These are phyloP conservation scores for Hyparrhenia diplandra DNA, from an alignment of 176 grass and related monocot genomes.

Conservation along the genomic window DNA sequence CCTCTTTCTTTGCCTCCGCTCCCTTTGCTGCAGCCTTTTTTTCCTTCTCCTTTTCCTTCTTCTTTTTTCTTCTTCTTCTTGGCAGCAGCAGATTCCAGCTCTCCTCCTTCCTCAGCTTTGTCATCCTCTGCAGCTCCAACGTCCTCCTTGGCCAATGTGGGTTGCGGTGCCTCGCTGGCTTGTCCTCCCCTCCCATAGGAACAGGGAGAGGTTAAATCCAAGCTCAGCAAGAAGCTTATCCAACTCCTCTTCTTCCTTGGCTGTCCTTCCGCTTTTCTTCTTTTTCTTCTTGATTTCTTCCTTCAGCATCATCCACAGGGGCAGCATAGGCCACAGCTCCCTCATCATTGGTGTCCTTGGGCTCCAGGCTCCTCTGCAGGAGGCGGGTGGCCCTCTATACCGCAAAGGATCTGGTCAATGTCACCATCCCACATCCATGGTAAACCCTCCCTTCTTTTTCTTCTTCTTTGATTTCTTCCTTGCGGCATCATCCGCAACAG, in stretches of 20 bases:
- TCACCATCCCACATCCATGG: conserved; percentile 55
- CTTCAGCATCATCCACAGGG: conserved; percentile 42
- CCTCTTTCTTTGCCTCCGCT: conserved; percentile 37
- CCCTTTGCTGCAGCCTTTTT: conserved; percentile 73
- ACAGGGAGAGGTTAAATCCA: conserved; percentile 20
- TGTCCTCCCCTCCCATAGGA: too few species aligned
- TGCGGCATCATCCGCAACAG: conserved; percentile 26
- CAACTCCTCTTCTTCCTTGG: conserved; percentile 85
- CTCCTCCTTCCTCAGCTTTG: conserved; percentile 72
- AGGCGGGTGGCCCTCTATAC: conserved; percentile 33
- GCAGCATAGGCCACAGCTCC: not conserved
- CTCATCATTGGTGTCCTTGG: conserved; percentile 6
- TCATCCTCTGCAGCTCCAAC: conserved; percentile 41
- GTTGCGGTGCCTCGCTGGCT: not conserved
- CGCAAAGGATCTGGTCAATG: conserved; percentile 49
- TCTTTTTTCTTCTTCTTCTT: conserved; percentile 99
- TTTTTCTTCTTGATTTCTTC: conserved; percentile 98
- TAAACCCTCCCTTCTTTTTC: conserved; percentile 75
- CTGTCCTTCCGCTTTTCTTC: conserved; percentile 78
- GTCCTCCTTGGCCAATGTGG: conserved; percentile 38
- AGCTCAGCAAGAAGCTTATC: conserved; percentile 75
- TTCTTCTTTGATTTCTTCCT: conserved; percentile 88
- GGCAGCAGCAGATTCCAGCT: conserved; percentile 62
- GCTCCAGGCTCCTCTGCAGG: conserved; percentile 28
- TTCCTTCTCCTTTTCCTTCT: conserved; percentile 96